Evolutionary conservation across 352 stramenopile species (phyloP).

Genomic region (Halophytophthora polymorphica): DNA sequence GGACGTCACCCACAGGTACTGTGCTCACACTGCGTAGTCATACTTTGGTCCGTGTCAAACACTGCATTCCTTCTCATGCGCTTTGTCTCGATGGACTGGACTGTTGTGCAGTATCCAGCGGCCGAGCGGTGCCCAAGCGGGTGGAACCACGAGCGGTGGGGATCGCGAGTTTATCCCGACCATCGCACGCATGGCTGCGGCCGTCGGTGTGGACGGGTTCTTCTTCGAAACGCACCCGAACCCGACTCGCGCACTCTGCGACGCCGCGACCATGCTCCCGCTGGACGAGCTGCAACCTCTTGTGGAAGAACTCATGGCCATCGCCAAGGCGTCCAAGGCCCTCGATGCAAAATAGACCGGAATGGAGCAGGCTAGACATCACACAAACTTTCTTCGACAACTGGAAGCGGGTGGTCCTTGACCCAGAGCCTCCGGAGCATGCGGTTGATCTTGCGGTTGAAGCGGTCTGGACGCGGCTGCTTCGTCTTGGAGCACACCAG

Average conservation of each 20-base stretch:
- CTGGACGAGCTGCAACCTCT: slow-evolving; percentile 65
- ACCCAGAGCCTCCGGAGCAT: slow-evolving; percentile 69
- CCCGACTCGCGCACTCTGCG: slow-evolving; percentile 54
- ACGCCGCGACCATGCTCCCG: slow-evolving; percentile 71
- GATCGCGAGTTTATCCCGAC: slow-evolving; percentile 83
- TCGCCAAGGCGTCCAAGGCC: slow-evolving; percentile 50
- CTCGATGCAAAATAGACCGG: slow-evolving; percentile 13
- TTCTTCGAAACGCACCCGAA: slow-evolving; percentile 90
- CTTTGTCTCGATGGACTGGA: neutral
- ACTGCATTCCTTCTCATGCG: neutral
- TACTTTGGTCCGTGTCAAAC: neutral
- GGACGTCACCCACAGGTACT: slow-evolving; percentile 78
- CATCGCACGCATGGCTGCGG: slow-evolving; percentile 80
- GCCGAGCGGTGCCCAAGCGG: slow-evolving; percentile 37
- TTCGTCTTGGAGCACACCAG: slow-evolving; percentile 38
- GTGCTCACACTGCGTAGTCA: neutral
- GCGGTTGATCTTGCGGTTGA: slow-evolving; percentile 82
- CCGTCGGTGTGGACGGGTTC: slow-evolving; percentile 85
- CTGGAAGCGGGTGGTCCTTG: slow-evolving; percentile 58
- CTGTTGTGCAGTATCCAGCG: slow-evolving; percentile 58
- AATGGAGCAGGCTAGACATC: slow-evolving; percentile 34
- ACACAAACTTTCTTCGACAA: slow-evolving; percentile 76
- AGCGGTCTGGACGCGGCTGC: slow-evolving; percentile 56
- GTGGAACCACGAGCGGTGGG: slow-evolving; percentile 51
- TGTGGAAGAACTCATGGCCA: slow-evolving; percentile 71